Base-by-base conservation (phyloP, 805 yeast genomes). In the Yarrowia sp. region DNA sequence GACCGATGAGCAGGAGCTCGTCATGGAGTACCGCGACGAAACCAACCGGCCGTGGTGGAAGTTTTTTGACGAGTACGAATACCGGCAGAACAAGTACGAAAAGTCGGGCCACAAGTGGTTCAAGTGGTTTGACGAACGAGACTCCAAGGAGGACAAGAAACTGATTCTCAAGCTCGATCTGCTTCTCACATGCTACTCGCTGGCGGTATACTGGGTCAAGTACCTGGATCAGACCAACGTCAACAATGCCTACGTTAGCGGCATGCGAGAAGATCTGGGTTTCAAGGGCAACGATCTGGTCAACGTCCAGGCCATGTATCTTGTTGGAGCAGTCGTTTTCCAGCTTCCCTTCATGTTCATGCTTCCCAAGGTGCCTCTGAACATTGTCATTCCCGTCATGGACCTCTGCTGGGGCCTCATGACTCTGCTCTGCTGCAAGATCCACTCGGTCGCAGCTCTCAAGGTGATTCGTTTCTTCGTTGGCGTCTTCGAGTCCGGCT, bases 401-500 rank as follows among this genome's bases (percentile, higher is more conserved):
- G 94, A 88, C 69, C 67, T 86, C 36, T 76, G 82, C 33, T 88
- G 91, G 92, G 81, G 89, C 0, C 73, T 86, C 61, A 78, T 86
- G 63, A 86, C 91, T 1, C 75, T 86, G 42, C 79, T 80, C 12
- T 76, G 82, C 46, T 84, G 78, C 68, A 77, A 77, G 65, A 84
- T 79, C 46, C 76, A 78, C 21, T 77, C 75, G 10, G 80, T 81
- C 14, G 72, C 75, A 2, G 82, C 82, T 53, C 73, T 88, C 36
- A 81, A 83, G 70, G 90, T 81, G 1, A 72, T 84, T 42, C 74
- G 94, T 58, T 87, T 87, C 67, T 77, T 87, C 39, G 77, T 87
- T 63, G 92, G 88, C 38, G 81, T 82, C 0, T 84, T 84, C 70
- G 94, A 89, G 70, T 83, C 88, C 3, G 83, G 86, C n/a, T 81